phyloP scores from a whole-genome alignment of 139 green algal genomes.

The Trebouxia sp. region DNA sequence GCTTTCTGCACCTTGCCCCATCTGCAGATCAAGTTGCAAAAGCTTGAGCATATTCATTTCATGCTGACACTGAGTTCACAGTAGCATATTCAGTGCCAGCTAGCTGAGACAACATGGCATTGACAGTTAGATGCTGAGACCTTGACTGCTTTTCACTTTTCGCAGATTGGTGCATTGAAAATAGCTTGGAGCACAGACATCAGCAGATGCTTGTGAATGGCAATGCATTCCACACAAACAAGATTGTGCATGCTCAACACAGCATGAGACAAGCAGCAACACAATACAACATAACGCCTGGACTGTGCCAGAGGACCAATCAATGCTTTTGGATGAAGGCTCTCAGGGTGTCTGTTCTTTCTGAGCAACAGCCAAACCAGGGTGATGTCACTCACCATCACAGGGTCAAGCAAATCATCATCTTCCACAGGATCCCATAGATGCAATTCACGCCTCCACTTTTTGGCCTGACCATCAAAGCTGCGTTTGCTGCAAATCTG shows the following conservation, averaged over 20 bases:
- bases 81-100: too few relatives aligned
- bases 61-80: too few relatives aligned
- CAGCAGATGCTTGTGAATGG: neutral
- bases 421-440: slow-evolving; percentile 44
- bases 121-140: too few relatives aligned
- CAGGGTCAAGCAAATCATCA: neutral
- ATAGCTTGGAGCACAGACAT: too few relatives aligned
- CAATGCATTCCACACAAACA: neutral
- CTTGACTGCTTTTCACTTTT: too few relatives aligned
- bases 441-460: slow-evolving; percentile 58
- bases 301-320: neutral
- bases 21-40: too few relatives aligned
- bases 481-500: slow-evolving; percentile 55
- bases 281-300: neutral
- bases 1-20: neutral
- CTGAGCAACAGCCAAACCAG: neutral
- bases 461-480: slow-evolving; percentile 58
- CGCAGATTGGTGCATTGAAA: too few relatives aligned
- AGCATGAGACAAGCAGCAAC: neutral
- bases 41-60: too few relatives aligned
- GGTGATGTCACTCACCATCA: neutral
- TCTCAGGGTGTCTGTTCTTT: neutral
- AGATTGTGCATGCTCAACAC: neutral
- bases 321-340: neutral
- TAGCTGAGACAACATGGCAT: too few relatives aligned